Conservation (phyloP, 768 basidiomycete species). For the Kwoniella europaea region DNA sequence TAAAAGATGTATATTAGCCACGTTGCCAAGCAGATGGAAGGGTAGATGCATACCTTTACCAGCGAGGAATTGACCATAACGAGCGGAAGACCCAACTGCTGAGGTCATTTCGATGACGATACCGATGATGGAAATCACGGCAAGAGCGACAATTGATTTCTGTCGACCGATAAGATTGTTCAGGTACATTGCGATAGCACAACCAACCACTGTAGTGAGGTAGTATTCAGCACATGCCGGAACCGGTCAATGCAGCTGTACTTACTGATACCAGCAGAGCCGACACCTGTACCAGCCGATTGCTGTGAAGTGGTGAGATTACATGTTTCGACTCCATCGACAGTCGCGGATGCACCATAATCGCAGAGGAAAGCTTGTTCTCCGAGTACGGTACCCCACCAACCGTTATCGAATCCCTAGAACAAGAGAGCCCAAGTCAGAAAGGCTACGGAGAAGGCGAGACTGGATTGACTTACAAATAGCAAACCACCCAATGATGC, state of each 20-base stretch:
- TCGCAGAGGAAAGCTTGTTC: conserved; percentile 24
- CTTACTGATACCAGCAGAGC: conserved; percentile 29
- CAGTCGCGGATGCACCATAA: conserved; percentile 22
- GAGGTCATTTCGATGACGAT: conserved; percentile 21
- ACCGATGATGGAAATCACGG: conserved; percentile 22
- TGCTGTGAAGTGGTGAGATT: conserved; percentile 28
- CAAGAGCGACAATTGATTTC: conserved; percentile 17
- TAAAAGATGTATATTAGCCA: neutral
- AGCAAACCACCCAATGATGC: conserved; percentile 32
- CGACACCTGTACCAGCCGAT: conserved; percentile 22
- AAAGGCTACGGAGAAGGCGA: too few species aligned
- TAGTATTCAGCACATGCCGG: neutral
- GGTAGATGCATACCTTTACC: conserved; percentile 29
- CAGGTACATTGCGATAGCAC: conserved; percentile 28
- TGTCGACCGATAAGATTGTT: conserved; percentile 21
- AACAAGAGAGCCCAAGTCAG: neutral
- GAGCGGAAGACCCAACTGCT: conserved; percentile 20
- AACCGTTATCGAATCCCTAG: conserved; percentile 40
- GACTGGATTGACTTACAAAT: conserved; percentile 16
- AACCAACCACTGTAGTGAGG: conserved; percentile 19
- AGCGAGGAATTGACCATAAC: conserved; percentile 41
- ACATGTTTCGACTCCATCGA: conserved; percentile 28
- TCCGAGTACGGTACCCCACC: conserved; percentile 45
- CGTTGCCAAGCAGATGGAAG: conserved; percentile 1
- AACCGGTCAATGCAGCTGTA: neutral